phyloP scores from a whole-genome alignment of 805 yeast species.

The Monosporozyma servazzii region DNA sequence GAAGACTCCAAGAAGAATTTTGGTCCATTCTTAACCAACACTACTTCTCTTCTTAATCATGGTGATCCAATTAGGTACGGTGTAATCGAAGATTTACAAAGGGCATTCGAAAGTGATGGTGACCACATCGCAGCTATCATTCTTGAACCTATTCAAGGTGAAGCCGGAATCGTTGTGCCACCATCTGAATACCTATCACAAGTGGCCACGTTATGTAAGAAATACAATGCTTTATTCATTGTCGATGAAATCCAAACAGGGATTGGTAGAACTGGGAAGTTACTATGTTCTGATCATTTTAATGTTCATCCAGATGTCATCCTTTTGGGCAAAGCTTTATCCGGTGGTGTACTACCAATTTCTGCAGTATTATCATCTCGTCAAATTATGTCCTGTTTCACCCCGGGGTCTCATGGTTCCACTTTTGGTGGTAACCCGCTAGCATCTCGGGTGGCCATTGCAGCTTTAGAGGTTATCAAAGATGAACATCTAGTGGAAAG shows the following conservation, averaged over 20 bases:
- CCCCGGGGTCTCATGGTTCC: slow-evolving; percentile 96
- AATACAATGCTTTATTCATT: slow-evolving; percentile 80
- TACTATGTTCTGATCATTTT: slow-evolving; percentile 85
- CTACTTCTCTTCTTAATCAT: slow-evolving; percentile 80
- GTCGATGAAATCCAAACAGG: slow-evolving; percentile 98
- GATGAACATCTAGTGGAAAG: slow-evolving; percentile 82
- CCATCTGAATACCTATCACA: slow-evolving; percentile 66
- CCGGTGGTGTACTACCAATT: slow-evolving; percentile 92
- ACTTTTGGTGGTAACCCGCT: slow-evolving; percentile 97
- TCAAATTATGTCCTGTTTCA: slow-evolving; percentile 80
- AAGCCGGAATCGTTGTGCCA: slow-evolving; percentile 96
- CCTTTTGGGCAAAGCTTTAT: slow-evolving; percentile 85
- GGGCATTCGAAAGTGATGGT: slow-evolving; percentile 73
- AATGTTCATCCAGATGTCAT: slow-evolving; percentile 81
- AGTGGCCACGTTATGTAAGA: slow-evolving; percentile 65
- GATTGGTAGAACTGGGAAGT: slow-evolving; percentile 91
- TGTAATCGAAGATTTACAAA: slow-evolving; percentile 74
- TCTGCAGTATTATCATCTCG: slow-evolving; percentile 85
- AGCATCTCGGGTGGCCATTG: slow-evolving; percentile 86
- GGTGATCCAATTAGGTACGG: slow-evolving; percentile 66
- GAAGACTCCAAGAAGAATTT: slow-evolving; percentile 82
- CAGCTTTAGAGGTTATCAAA: slow-evolving; percentile 81
- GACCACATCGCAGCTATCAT: slow-evolving; percentile 84
- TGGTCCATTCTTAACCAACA: slow-evolving; percentile 81
- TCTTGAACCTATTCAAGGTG: slow-evolving; percentile 96